A percentile compares a stretch with the other conserved stretches of the same genome.
Conservation (phyloP, 1,139 yeast species). For the Suhomyces kunorum region DNA sequence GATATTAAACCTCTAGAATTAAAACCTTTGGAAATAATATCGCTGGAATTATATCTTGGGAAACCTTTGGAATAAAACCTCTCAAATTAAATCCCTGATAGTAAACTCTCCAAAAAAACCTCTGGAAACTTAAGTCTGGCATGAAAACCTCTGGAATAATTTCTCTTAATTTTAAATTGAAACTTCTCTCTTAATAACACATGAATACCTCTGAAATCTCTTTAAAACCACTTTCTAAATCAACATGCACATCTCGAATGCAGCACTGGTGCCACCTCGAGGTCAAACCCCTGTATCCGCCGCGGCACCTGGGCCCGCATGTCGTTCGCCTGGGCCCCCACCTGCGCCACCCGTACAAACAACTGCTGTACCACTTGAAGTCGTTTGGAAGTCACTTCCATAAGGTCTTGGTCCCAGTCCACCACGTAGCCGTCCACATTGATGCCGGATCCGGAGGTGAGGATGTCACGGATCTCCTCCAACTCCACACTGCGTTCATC, state of each 20-base stretch:
- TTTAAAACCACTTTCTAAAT: neutral
- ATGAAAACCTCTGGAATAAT: no score
- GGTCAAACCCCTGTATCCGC: constrained; percentile 40
- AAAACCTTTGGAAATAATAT: no score
- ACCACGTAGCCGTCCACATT: constrained; percentile 36
- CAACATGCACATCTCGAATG: constrained; percentile 28
- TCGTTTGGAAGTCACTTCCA: constrained; percentile 47
- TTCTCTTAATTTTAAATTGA: no score
- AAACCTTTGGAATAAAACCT: no score
- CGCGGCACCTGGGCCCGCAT: constrained; percentile 16
- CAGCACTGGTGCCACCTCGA: constrained; percentile 25
- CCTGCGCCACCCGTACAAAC: constrained; percentile 46
- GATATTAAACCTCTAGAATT: no score
- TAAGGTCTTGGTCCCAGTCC: constrained; percentile 45
- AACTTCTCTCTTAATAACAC: no score
- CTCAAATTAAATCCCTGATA: no score
- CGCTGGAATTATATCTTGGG: no score
- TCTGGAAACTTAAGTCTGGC: no score
- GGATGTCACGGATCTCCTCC: constrained; percentile 44
- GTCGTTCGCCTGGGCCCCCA: constrained; percentile 34
- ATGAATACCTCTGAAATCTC: no score
- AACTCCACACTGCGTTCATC: constrained; percentile 42
- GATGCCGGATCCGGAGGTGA: constrained; percentile 29
- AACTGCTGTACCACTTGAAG: constrained; percentile 39
- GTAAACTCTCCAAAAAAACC: no score